Percentiles rank a stretch among this genome's conserved stretches.
Conservation (phyloP, 1,284 basidiomycete species). For the Rhodotorula sp. region DNA sequence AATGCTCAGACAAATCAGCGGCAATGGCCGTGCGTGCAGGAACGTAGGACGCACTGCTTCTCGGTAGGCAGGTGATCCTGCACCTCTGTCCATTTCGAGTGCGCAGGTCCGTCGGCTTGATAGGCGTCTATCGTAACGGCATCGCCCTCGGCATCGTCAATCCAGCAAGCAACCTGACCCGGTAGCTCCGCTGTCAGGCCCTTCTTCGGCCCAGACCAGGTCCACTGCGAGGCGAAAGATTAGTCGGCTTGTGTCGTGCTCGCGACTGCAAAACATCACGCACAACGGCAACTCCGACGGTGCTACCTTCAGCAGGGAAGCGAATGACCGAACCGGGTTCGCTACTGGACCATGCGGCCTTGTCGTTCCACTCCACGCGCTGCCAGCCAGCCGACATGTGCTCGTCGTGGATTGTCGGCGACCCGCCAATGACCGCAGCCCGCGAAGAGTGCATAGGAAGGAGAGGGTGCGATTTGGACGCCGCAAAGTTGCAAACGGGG, state of each 20-base stretch:
- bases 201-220: not conserved
- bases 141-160: not conserved
- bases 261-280: not conserved
- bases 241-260: not conserved
- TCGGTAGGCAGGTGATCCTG: not conserved
- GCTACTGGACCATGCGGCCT: constrained; percentile 2
- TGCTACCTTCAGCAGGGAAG: constrained; percentile 16
- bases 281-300: constrained; percentile 19
- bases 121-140: constrained; percentile 12
- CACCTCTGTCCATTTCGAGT: constrained; percentile 5
- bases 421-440: too few relatives aligned
- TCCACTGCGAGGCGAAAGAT: not conserved
- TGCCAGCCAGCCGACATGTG: not conserved
- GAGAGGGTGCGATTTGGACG: constrained; percentile 5
- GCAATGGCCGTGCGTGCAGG: too few relatives aligned
- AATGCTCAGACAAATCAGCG: too few relatives aligned
- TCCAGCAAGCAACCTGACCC: constrained; percentile 12
- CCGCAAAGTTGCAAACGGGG: constrained; percentile 4
- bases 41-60: constrained; percentile 18
- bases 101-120: not conserved
- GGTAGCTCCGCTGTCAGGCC: not conserved
- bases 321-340: constrained; percentile 2
- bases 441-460: not conserved
- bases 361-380: constrained; percentile 30
- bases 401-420: not conserved